Conservation (phyloP, 1,284 basidiomycete genomes). For the Coniferiporia weirii region DNA sequence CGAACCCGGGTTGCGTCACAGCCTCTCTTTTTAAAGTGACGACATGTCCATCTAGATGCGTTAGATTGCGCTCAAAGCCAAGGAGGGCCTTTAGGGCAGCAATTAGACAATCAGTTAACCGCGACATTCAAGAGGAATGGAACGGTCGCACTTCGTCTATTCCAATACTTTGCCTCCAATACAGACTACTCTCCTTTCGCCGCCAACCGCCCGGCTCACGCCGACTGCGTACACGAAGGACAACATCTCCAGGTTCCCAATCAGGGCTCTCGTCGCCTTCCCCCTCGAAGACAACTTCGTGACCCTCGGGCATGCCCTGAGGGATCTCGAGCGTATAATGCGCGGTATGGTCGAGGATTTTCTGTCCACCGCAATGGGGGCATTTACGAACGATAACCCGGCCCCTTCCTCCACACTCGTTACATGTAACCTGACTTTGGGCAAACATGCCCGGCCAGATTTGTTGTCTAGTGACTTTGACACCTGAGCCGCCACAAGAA, state of each 20-base stretch:
- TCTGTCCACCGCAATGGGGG: conserved; percentile 76
- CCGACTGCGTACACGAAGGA: conserved; percentile 75
- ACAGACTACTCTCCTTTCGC: conserved; percentile 82
- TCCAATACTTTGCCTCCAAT: conserved; percentile 86
- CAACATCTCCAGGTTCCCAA: conserved; percentile 87
- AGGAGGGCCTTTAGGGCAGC: conserved; percentile 55
- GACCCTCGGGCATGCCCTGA: conserved; percentile 87
- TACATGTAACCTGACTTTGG: conserved; percentile 69
- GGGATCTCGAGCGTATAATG: conserved; percentile 78
- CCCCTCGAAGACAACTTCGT: conserved; percentile 87
- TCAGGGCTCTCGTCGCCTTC: conserved; percentile 93
- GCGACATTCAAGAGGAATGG: neutral
- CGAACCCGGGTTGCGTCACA: conserved; percentile 90
- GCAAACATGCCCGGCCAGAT: conserved; percentile 95
- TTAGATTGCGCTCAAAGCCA: conserved; percentile 81
- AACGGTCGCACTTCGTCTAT: conserved; percentile 69
- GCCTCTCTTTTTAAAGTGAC: conserved; percentile 66
- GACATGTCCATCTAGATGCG: conserved; percentile 84
- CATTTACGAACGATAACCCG: conserved; percentile 73
- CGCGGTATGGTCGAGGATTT: conserved; percentile 79
- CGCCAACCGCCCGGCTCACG: conserved; percentile 76
- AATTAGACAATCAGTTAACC: neutral
- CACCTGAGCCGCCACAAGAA: conserved; percentile 78
- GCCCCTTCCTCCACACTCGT: conserved; percentile 80
- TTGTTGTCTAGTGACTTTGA: conserved; percentile 84